Evolutionary conservation across 768 basidiomycete genomes (phyloP).

Genomic region (Lentinula sp.): DNA sequence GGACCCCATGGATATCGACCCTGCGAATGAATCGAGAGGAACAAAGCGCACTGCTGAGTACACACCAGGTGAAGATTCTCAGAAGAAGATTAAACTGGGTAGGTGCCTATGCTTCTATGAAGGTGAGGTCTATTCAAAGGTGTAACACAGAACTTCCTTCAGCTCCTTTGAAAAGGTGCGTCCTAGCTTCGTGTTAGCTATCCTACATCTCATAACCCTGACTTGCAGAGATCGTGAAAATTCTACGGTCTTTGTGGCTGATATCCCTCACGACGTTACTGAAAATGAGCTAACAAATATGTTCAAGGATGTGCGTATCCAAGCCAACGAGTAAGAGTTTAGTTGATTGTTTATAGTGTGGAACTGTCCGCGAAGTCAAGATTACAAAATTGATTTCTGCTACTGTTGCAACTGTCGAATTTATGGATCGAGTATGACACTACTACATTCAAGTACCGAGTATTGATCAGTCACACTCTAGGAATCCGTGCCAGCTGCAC

Average conservation of each 20-base stretch:
- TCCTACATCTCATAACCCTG: background rate
- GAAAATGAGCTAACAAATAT: slow-evolving; percentile 65
- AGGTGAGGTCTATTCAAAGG: slow-evolving; percentile 4
- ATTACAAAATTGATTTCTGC: slow-evolving; percentile 50
- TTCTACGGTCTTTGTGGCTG: slow-evolving; percentile 81
- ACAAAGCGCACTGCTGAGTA: slow-evolving; percentile 66
- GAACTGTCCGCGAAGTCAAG: slow-evolving; percentile 78
- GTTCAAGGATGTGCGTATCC: slow-evolving; percentile 73
- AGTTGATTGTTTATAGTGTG: slow-evolving; percentile 56
- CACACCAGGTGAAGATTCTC: slow-evolving; percentile 22
- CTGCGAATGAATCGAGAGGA: slow-evolving; percentile 24
- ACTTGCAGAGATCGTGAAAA: slow-evolving; percentile 85
- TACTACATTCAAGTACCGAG: background rate
- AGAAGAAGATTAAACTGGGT: slow-evolving; percentile 64
- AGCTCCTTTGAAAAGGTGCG: slow-evolving; percentile 54
- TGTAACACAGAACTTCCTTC: slow-evolving; percentile 34
- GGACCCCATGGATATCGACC: slow-evolving; percentile 38
- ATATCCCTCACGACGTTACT: slow-evolving; percentile 47
- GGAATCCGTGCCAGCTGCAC: slow-evolving; percentile 79
- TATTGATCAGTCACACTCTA: slow-evolving; percentile 20
- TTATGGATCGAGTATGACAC: slow-evolving; percentile 51
- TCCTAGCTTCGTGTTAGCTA: background rate
- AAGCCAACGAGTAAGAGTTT: background rate
- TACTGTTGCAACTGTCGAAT: slow-evolving; percentile 85
- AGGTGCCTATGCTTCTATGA: slow-evolving; percentile 13